Evolutionary conservation across 768 basidiomycete genomes (phyloP).

Genomic region (Tulasnella sp.): DNA sequence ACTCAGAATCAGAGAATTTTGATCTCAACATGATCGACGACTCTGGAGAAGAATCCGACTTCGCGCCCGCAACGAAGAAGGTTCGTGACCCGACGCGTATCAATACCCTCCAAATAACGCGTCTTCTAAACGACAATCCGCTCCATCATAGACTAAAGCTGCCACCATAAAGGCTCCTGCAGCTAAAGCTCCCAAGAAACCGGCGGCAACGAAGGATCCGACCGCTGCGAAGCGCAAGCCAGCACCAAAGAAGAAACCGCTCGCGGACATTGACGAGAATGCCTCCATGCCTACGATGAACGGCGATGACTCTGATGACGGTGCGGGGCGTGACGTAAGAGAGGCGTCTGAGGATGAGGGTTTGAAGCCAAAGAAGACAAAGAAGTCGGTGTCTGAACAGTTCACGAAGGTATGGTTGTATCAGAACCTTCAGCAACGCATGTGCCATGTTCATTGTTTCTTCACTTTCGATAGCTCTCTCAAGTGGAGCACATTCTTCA

Average conservation of each 20-base stretch:
- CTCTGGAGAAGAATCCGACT: slow-evolving; percentile 3
- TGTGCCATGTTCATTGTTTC: too few species aligned
- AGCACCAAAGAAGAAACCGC: slow-evolving; percentile 43
- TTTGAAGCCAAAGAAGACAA: slow-evolving; percentile 36
- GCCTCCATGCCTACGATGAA: slow-evolving; percentile 28
- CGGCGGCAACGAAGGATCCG: slow-evolving; percentile 32
- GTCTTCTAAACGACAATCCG: background rate
- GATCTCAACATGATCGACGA: background rate
- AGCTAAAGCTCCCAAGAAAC: slow-evolving; percentile 31
- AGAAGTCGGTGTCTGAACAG: slow-evolving; percentile 80
- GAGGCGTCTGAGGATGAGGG: slow-evolving; percentile 29
- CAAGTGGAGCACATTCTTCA: slow-evolving; percentile 91
- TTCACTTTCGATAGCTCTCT: slow-evolving; percentile 50
- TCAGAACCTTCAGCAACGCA: too few species aligned
- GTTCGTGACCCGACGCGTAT: slow-evolving; percentile 8
- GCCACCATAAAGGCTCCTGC: slow-evolving; percentile 37
- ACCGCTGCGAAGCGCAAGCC: slow-evolving; percentile 38
- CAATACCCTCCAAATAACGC: background rate
- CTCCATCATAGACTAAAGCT: slow-evolving; percentile 22
- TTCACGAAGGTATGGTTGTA: slow-evolving; percentile 89
- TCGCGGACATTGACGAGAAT: slow-evolving; percentile 52
- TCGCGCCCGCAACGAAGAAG: slow-evolving; percentile 22
- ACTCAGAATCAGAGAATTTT: slow-evolving; percentile 15
- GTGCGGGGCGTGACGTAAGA: slow-evolving; percentile 22
- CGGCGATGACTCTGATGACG: slow-evolving; percentile 30